These are phyloP conservation scores for Acorus gramineus DNA, from an alignment of 106 monocot genomes.

Conservation along the genomic window DNA sequence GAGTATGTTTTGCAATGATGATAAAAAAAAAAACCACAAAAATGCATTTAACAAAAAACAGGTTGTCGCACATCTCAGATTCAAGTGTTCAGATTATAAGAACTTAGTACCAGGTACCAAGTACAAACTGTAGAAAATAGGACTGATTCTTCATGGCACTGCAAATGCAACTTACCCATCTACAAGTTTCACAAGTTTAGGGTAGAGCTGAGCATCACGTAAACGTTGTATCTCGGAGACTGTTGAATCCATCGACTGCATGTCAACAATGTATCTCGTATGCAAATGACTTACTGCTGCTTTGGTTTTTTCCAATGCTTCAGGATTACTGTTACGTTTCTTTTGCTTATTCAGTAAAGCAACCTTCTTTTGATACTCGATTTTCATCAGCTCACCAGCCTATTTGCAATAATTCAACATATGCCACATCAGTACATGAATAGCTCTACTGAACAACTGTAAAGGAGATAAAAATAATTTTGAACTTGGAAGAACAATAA, in stretches of 20 bases:
- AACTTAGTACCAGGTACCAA: too few species aligned
- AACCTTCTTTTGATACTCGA: constrained; percentile 76
- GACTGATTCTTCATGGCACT: too few species aligned
- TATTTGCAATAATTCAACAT: constrained; percentile 7
- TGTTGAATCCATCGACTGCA: constrained; percentile 95
- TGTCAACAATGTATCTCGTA: constrained; percentile 86
- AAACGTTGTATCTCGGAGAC: constrained; percentile 77
- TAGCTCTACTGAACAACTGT: neutral
- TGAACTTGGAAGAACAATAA: neutral
- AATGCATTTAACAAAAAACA: too few species aligned
- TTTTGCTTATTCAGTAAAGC: constrained; percentile 64
- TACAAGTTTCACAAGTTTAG: constrained; percentile 62
- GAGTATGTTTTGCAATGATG: too few species aligned
- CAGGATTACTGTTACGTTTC: constrained; percentile 38
- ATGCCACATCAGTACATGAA: neutral
- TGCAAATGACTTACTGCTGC: constrained; percentile 83
- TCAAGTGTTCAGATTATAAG: too few species aligned
- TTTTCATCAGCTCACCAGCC: constrained; percentile 81
- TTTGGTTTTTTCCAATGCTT: constrained; percentile 57
- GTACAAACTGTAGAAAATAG: too few species aligned
- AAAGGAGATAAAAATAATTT: neutral
- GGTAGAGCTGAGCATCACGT: constrained; percentile 69
- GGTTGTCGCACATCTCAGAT: too few species aligned
- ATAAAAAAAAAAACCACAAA: too few species aligned
- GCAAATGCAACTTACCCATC: constrained; percentile 44